phyloP scores from a whole-genome alignment of 1,139 yeast genomes.

The Sugiyamaella xylanicola region DNA sequence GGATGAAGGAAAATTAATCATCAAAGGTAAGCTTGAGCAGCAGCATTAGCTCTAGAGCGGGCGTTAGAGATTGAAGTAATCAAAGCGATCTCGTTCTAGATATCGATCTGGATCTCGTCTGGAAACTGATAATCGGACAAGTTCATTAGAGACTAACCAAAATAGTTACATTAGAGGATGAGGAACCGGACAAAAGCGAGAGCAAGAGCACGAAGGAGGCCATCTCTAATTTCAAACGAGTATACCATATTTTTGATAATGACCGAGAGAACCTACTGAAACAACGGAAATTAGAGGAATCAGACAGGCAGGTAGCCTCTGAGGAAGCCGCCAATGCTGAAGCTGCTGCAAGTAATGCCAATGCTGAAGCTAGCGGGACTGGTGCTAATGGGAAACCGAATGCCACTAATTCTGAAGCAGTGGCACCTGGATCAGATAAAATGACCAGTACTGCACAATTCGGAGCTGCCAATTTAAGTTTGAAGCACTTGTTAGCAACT shows the following conservation, averaged over 20 bases:
- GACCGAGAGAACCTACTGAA: slow-evolving; percentile 79
- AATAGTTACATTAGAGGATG: slow-evolving; percentile 19
- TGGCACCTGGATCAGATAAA: slow-evolving; percentile 30
- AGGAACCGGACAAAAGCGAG: slow-evolving; percentile 15
- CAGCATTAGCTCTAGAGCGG: too few relatives aligned
- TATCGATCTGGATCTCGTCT: too few relatives aligned
- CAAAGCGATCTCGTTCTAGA: too few relatives aligned
- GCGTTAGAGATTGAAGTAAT: too few relatives aligned
- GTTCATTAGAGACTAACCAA: slow-evolving; percentile 6
- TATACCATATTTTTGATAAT: slow-evolving; percentile 82
- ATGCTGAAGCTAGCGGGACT: not conserved
- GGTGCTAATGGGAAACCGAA: not conserved
- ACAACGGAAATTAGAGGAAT: slow-evolving; percentile 75
- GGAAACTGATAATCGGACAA: too few relatives aligned
- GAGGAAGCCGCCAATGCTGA: slow-evolving; percentile 28
- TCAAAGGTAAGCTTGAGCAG: slow-evolving; percentile 14
- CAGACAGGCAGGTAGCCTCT: slow-evolving; percentile 67
- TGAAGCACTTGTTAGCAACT: slow-evolving; percentile 75
- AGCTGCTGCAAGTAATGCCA: slow-evolving; percentile 22
- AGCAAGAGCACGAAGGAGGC: slow-evolving; percentile 28
- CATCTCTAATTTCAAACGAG: slow-evolving; percentile 44
- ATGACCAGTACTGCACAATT: slow-evolving; percentile 49
- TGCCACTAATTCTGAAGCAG: slow-evolving; percentile 8
- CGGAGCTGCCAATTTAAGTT: slow-evolving; percentile 81
- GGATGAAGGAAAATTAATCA: slow-evolving; percentile 20